Conservation (phyloP, 345 rosid genomes). For the Kernera saxatilis region DNA sequence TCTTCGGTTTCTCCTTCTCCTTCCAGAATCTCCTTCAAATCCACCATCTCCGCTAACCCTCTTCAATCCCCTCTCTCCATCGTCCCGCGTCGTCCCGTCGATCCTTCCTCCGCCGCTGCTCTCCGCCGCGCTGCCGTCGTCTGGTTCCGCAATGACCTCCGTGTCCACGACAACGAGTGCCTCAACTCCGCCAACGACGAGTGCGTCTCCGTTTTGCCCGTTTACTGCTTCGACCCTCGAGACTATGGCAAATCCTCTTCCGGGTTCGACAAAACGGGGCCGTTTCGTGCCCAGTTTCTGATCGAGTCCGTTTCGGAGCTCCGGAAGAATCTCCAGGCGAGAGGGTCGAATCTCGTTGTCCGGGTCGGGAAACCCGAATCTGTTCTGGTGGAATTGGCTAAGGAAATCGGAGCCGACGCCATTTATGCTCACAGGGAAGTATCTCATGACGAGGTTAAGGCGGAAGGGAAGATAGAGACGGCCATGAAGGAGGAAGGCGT, state of each 20-base stretch:
- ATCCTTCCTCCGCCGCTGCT: constrained; percentile 77
- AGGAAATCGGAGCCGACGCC: constrained; percentile 89
- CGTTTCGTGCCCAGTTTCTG: constrained; percentile 76
- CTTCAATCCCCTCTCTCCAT: constrained; percentile 75
- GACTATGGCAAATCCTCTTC: constrained; percentile 88
- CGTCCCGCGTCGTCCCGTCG: constrained; percentile 82
- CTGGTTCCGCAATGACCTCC: constrained; percentile 95
- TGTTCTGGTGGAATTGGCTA: constrained; percentile 73
- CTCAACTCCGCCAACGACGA: constrained; percentile 79
- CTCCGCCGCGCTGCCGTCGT: constrained; percentile 82
- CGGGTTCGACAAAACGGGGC: constrained; percentile 89
- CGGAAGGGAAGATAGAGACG: constrained; percentile 78
- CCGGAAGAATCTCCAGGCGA: constrained; percentile 75
- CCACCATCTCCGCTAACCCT: constrained; percentile 79
- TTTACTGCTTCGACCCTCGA: constrained; percentile 93
- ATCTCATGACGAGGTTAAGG: constrained; percentile 76
- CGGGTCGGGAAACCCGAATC: constrained; percentile 79
- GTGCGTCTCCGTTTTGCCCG: constrained; percentile 80
- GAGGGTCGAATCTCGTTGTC: constrained; percentile 92
- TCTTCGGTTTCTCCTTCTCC: constrained; percentile 40
- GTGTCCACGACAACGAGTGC: constrained; percentile 88
- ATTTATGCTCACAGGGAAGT: constrained; percentile 86
- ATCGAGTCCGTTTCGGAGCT: constrained; percentile 91
- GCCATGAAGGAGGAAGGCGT: constrained; percentile 91
- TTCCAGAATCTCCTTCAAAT: constrained; percentile 59